A percentile compares a stretch with the other conserved stretches of the same genome.
Evolutionary conservation across 139 green algal species (phyloP).

Genomic region (Axilococcus clingmanii): DNA sequence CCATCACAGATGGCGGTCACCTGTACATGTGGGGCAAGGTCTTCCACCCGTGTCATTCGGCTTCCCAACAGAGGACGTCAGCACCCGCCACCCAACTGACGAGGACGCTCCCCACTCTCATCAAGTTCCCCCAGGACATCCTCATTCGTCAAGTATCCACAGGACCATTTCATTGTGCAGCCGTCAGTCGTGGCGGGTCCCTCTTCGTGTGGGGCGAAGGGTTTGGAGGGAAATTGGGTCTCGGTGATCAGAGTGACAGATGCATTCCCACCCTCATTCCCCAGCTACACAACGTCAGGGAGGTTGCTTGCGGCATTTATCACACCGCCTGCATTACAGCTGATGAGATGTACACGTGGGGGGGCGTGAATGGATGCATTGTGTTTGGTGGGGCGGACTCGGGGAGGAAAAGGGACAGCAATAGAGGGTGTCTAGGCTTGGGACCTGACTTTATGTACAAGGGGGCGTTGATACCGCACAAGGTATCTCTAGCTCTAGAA

Average conservation of each 20-base stretch:
- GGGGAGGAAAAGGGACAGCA: slow-evolving; percentile 20
- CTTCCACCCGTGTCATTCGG: too few relatives aligned
- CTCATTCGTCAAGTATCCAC: slow-evolving; percentile 78
- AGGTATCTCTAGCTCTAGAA: slow-evolving; percentile 20
- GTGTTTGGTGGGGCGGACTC: not conserved
- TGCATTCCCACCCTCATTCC: slow-evolving; percentile 31
- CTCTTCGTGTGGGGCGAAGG: slow-evolving; percentile 93
- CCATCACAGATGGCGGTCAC: slow-evolving; percentile 43
- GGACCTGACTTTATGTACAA: slow-evolving; percentile 34
- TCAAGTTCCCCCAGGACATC: too few relatives aligned
- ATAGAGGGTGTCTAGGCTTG: slow-evolving; percentile 64
- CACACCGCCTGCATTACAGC: slow-evolving; percentile 74
- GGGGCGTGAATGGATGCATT: slow-evolving; percentile 35
- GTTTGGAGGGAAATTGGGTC: slow-evolving; percentile 77
- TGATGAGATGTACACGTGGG: slow-evolving; percentile 67
- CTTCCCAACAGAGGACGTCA: too few relatives aligned
- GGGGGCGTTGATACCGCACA: slow-evolving; percentile 43
- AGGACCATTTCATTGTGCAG: slow-evolving; percentile 76
- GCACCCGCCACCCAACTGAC: too few relatives aligned
- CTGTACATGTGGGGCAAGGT: slow-evolving; percentile 69
- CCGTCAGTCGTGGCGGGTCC: slow-evolving; percentile 42
- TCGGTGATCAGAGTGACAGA: slow-evolving; percentile 37
- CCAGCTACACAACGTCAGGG: slow-evolving; percentile 34
- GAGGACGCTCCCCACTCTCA: too few relatives aligned
- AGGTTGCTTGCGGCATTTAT: slow-evolving; percentile 79